phyloP scores from a whole-genome alignment of 192 early-diverging fungal species.

The Podila epigama region DNA sequence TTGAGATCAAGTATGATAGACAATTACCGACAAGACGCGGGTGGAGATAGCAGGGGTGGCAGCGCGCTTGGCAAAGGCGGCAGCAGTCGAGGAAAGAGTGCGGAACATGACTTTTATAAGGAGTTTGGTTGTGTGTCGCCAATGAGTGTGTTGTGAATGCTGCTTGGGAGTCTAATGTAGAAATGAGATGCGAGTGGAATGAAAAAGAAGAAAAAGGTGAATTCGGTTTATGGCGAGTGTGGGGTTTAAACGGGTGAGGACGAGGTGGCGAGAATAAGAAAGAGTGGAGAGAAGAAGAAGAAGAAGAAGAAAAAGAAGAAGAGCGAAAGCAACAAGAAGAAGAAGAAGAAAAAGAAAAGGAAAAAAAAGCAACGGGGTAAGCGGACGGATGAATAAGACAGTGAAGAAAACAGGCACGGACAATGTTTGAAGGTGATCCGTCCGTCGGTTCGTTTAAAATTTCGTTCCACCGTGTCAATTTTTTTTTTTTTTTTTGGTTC shows the following conservation, averaged over 20 bases:
- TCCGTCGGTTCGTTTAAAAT: no score
- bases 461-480: no score
- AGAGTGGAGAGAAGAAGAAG: constrained; percentile 8
- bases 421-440: no score
- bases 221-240: no score
- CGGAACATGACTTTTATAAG: constrained; percentile 53
- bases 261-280: constrained; percentile 6
- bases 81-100: constrained; percentile 46
- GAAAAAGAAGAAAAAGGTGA: not conserved
- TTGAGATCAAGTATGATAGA: no score
- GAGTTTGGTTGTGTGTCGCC: not conserved
- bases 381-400: no score
- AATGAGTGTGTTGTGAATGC: no score
- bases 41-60: constrained; percentile 38
- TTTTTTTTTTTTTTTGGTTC: no score
- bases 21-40: constrained; percentile 38
- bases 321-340: not conserved
- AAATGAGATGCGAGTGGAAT: not conserved
- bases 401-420: no score
- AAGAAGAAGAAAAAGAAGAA: constrained; percentile 11
- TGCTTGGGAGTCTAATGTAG: no score
- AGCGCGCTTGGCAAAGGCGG: constrained; percentile 37
- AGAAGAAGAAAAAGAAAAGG: not conserved
- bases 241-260: not conserved
- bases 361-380: constrained; percentile 9